phyloP scores from a whole-genome alignment of 208 protist genomes.

The Trypanosoma cruzi region DNA sequence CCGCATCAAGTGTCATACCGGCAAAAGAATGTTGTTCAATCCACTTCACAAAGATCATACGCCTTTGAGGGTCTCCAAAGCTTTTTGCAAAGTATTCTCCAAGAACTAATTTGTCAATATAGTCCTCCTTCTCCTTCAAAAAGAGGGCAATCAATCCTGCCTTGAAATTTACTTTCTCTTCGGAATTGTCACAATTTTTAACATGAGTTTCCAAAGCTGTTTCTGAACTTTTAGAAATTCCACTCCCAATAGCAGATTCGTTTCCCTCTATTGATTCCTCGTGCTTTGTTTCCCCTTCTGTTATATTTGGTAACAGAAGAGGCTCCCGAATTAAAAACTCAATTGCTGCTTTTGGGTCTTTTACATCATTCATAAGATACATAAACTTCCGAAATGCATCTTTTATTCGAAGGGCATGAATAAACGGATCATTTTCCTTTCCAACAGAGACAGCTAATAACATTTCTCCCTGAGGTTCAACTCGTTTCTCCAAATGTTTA shows the following conservation, averaged over 20 bases:
- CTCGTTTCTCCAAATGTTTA: constrained; percentile 13
- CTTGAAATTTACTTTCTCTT: neutral
- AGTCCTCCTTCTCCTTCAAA: constrained; percentile 70
- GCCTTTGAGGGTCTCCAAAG: constrained; percentile 42
- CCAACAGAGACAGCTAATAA: neutral
- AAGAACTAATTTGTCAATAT: constrained; percentile 74
- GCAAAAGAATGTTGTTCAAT: constrained; percentile 82
- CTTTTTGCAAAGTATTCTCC: constrained; percentile 90
- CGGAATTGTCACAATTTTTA: neutral
- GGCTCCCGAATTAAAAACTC: constrained; percentile 41
- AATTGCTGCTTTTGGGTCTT: constrained; percentile 46
- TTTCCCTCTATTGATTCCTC: neutral
- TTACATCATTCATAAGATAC: constrained; percentile 70
- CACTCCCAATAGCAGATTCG: constrained; percentile 1
- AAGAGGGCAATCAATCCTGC: constrained; percentile 49
- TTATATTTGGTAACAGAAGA: constrained; percentile 12
- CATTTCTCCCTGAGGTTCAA: constrained; percentile 9
- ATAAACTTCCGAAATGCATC: constrained; percentile 74
- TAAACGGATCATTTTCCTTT: constrained; percentile 35
- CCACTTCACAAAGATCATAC: constrained; percentile 79
- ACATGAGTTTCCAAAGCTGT: constrained; percentile 25
- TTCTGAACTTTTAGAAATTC: neutral
- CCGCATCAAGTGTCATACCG: constrained; percentile 73
- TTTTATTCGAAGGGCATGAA: constrained; percentile 64
- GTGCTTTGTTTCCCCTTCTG: neutral